These are phyloP conservation scores for Gloeophyllum trabeum DNA, from an alignment of 768 basidiomycete species.

Conservation along the genomic window DNA sequence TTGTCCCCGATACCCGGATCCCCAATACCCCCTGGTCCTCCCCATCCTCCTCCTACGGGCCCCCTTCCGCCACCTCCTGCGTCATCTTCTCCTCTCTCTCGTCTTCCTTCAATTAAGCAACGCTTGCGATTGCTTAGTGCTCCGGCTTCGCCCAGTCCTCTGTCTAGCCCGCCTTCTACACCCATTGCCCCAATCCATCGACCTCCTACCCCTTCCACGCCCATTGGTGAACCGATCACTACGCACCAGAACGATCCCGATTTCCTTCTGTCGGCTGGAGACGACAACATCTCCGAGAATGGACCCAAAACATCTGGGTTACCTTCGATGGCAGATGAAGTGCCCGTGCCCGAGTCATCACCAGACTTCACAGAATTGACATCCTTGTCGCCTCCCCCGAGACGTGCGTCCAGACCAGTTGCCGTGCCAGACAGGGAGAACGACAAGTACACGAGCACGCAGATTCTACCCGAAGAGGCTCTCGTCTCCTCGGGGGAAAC, in stretches of 20 bases:
- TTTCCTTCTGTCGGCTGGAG: constrained; percentile 43
- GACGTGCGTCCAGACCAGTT: constrained; percentile 5
- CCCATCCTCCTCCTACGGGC: constrained; percentile 6
- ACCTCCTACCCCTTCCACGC: constrained; percentile 24
- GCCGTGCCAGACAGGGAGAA: background rate
- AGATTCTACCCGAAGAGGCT: background rate
- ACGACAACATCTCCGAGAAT: too few relatives aligned
- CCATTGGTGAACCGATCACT: constrained; percentile 58
- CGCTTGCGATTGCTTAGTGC: constrained; percentile 62
- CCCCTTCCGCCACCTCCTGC: constrained; percentile 5
- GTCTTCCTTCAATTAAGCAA: constrained; percentile 40
- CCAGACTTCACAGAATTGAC: constrained; percentile 1
- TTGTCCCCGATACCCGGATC: constrained; percentile 32
- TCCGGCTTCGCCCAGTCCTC: constrained; percentile 26
- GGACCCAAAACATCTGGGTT: too few relatives aligned
- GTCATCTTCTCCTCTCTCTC: constrained; percentile 9
- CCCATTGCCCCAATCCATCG: constrained; percentile 15
- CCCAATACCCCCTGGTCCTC: constrained; percentile 24
- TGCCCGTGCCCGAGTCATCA: background rate
- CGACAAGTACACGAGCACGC: background rate
- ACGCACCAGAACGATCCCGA: constrained; percentile 40
- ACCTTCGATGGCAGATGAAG: too few relatives aligned
- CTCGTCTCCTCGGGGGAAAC: too few relatives aligned
- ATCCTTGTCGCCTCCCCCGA: constrained; percentile 8
- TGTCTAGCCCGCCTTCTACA: constrained; percentile 6